Evolutionary conservation across 768 basidiomycete genomes (phyloP), one percentile per base, ranked within the genome.

Genomic region (Tylopilus subfusipes): DNA sequence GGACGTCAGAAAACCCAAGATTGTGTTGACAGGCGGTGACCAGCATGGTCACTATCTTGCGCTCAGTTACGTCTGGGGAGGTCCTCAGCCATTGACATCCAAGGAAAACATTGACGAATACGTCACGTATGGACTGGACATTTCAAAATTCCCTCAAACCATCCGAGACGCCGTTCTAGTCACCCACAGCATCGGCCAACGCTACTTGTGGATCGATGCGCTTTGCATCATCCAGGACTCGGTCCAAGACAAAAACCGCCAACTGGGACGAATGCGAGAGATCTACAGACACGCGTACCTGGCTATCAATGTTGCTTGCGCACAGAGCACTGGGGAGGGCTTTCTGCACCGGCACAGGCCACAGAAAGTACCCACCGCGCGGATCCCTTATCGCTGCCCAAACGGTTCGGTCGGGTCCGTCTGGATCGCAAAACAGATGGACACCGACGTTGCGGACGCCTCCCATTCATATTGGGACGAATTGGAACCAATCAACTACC

Each of bases 211-310:
- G 48, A 39, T 49, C 27, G 48, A 49, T 29, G 48, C 48, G 6
- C 48, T 49, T 18, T 49, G 48, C 48, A 49, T 49, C 36, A 38
- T 48, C 25, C 48, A 49, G 48, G 48, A 49, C 25, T 49, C 48
- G 9, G 36, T 8, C n/a, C n/a, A 49, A 39, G 48, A 49, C 18
- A 49, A 16, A 19, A 49, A 29, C n/a, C 34, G 48, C 4, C 48
- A 49, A 19, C 38, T 49, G 3, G 36, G 36, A 18, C n/a, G 14
- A 6, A 49, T 49, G 48, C 48, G 48, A 49, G n/a, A 39, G 18
- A 39, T 39, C 19, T 49, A 49, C 27, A 10, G 38, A 6, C 29
- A 39, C 13, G 14, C 48, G 2, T 49, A 49, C n/a, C 38, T 49
- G 4, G 16, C 48, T 19, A 49, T 49, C 27, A 49, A 29, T 21